Evolutionary conservation across 2,329 filamentous ascomycete species (phyloP), one percentile per base, ranked within the genome.

Genomic region (Pseudogymnoascus sp.): DNA sequence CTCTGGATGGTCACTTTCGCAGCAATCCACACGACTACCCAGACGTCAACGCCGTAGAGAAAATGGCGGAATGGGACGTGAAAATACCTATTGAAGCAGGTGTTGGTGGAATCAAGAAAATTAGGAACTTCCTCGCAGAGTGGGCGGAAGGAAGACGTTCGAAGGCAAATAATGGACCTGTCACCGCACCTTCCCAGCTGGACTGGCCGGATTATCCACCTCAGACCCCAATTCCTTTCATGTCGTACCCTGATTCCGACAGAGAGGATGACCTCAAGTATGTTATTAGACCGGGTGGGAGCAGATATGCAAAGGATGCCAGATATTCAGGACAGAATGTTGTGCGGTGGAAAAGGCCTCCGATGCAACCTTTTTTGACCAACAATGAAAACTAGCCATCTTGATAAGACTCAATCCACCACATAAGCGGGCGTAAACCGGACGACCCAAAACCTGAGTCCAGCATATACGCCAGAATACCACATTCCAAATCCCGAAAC

Each of bases 1-100:
- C 66, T 19, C 58, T 60, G 52, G 63, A 67, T 45, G 59, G 22
- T 35, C 36, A 62, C 33, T 63, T 63, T 8, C 22, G 22, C 22
- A 4, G 6, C 5, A 12, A 25, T 7, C 11, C 19, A 14, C 12
- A 4, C 41, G 1, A 2, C 2, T 11, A 45, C 2, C 41, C n/a
- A 45, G 41, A 45, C 22, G 22, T 25, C 5, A 45, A 25, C 2
- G 11, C 41, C 5, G 3, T 45, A 14, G 22, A 25, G 22, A 3
- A 25, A 5, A 23, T 25, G 12, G 41, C 12, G 11, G 22, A n/a
- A 22, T 45, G 22, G 41, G 22, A 23, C 3, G 41, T 45, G 22
- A 45, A 45, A 12, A 12, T 22, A 12, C 16, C 39, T 9, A 22
- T 42, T 16, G 39, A 22, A 42, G 16, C 16, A 22, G 39, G 39